Percentiles rank a stretch among this genome's conserved stretches.
These are phyloP conservation scores for Rossbeevera mucosa DNA, from an alignment of 768 basidiomycete genomes.

Conservation along the genomic window DNA sequence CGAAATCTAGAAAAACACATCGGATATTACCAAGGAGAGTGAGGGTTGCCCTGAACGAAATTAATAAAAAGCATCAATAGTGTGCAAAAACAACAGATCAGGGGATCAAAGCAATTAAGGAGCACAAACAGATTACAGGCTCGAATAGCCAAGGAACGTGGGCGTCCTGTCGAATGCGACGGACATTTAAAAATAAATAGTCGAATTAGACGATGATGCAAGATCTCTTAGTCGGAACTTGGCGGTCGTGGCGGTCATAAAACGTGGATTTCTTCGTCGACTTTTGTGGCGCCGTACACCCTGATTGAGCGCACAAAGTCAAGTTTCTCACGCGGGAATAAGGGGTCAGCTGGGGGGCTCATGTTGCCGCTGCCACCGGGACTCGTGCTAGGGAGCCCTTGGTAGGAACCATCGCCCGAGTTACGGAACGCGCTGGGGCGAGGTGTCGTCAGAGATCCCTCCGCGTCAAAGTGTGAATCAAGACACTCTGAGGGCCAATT, in stretches of 20 bases:
- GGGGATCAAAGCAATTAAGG: background rate
- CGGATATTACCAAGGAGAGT: slow-evolving; percentile 6
- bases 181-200: slow-evolving; percentile 3
- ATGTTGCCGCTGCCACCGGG: slow-evolving; percentile 19
- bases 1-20: background rate
- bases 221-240: background rate
- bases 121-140: background rate
- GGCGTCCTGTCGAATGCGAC: slow-evolving; percentile 9
- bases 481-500: slow-evolving; percentile 57
- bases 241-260: slow-evolving; percentile 11
- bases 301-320: slow-evolving; percentile 49
- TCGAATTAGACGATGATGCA: background rate
- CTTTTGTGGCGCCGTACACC: slow-evolving; percentile 49
- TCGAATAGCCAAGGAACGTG: slow-evolving; percentile 15
- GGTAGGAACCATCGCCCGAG: slow-evolving; percentile 16
- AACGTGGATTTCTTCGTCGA: slow-evolving; percentile 26
- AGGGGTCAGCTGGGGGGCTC: slow-evolving; percentile 18
- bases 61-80: slow-evolving; percentile 15
- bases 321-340: slow-evolving; percentile 36
- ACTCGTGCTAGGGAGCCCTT: slow-evolving; percentile 4
- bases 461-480: slow-evolving; percentile 25
- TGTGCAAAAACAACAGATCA: background rate
- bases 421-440: slow-evolving; percentile 17
- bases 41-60: slow-evolving; percentile 1
- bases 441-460: slow-evolving; percentile 21